Percentiles rank a stretch among this genome's conserved stretches.
phyloP scores from a whole-genome alignment of 768 basidiomycete genomes.

The Zangia roseola region DNA sequence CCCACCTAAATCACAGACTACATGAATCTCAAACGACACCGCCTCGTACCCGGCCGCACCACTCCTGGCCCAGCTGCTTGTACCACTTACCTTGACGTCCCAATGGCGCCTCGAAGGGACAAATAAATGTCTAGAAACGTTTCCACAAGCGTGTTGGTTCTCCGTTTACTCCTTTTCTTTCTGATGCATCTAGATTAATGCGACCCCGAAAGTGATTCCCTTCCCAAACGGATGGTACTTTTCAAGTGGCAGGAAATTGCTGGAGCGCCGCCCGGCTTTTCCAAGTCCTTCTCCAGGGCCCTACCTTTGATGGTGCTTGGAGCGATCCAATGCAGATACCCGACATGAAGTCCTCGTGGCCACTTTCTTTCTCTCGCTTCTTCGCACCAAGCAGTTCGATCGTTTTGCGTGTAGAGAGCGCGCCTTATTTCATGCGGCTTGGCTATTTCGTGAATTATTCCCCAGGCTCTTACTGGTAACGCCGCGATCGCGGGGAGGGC shows the following conservation, averaged over 20 bases:
- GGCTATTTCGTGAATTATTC: constrained; percentile 28
- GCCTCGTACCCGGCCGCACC: constrained; percentile 13
- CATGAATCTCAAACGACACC: constrained; percentile 19
- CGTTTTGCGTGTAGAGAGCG: constrained; percentile 33
- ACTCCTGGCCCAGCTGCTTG: constrained; percentile 8
- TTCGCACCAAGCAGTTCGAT: constrained; percentile 33
- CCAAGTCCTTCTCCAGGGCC: constrained; percentile 22
- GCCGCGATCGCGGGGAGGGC: constrained; percentile 31
- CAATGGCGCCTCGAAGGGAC: neutral
- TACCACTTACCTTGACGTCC: constrained; percentile 4
- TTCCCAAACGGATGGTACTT: constrained; percentile 1
- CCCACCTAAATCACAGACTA: constrained; percentile 18
- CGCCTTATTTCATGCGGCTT: constrained; percentile 32
- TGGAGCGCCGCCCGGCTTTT: constrained; percentile 22
- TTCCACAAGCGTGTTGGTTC: constrained; percentile 2
- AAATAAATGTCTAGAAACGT: constrained; percentile 3
- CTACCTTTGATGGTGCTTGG: constrained; percentile 26
- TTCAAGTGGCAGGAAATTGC: constrained; percentile 13
- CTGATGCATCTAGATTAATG: neutral
- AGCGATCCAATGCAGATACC: constrained; percentile 37
- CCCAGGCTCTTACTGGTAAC: constrained; percentile 23
- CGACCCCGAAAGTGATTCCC: neutral
- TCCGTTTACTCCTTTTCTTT: neutral
- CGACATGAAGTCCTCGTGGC: constrained; percentile 38
- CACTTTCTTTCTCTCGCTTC: constrained; percentile 30